These are phyloP conservation scores for Glycyrrhiza uralensis DNA, from an alignment of 306 rosid species.

Conservation along the genomic window DNA sequence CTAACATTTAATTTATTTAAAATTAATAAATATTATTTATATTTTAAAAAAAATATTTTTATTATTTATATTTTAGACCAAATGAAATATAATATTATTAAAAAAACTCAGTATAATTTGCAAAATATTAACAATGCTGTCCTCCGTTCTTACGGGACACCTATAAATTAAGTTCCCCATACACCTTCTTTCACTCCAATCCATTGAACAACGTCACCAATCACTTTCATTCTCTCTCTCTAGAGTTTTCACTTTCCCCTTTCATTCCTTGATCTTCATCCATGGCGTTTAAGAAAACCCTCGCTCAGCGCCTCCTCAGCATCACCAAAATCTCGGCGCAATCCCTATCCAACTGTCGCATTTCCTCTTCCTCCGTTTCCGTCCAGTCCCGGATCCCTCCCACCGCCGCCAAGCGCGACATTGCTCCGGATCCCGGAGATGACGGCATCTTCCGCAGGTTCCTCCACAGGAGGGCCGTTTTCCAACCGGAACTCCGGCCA, in stretches of 20 bases:
- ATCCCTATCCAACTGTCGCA: conserved; percentile 48
- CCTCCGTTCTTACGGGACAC: conserved; percentile 41
- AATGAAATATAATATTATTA: too few species aligned
- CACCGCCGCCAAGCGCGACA: conserved; percentile 22
- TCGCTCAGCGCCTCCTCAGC: conserved; percentile 63
- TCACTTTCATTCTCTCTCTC: neutral
- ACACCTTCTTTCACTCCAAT: neutral
- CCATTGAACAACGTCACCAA: neutral
- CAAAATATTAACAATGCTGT: neutral
- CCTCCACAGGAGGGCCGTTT: conserved; percentile 38
- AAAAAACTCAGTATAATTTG: neutral
- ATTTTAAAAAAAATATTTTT: too few species aligned
- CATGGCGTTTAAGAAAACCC: conserved; percentile 75
- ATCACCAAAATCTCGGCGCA: conserved; percentile 52
- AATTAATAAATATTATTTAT: too few species aligned
- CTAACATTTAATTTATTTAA: too few species aligned
- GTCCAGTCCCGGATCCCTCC: conserved; percentile 32
- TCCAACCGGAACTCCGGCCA: conserved; percentile 30
- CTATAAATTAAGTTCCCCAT: conserved; percentile 37
- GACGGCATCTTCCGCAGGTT: conserved; percentile 52
- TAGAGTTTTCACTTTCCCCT: neutral
- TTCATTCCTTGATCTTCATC: neutral
- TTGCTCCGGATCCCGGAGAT: conserved; percentile 76
- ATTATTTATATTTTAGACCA: too few species aligned
- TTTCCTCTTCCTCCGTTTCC: conserved; percentile 50